Percentiles rank a stretch among this genome's conserved stretches.
phyloP scores from a whole-genome alignment of 106 monocot genomes.

The Iris macrosiphon region DNA sequence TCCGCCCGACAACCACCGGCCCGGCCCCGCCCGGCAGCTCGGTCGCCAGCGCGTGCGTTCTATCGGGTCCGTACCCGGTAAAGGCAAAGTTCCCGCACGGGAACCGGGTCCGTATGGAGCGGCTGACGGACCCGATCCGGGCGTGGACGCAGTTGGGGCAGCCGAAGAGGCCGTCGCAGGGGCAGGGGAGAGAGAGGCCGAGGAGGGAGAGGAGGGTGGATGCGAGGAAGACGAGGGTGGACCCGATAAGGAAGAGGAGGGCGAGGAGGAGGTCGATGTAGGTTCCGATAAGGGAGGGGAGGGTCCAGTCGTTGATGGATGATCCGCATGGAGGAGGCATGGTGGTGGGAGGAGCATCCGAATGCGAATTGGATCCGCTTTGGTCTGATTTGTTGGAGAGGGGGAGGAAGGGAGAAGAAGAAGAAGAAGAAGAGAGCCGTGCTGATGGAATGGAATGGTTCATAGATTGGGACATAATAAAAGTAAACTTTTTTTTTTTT shows the following conservation, averaged over 20 bases:
- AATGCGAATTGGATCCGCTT: too few relatives aligned
- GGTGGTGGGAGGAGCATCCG: slow-evolving; percentile 1
- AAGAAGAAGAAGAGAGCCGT: too few relatives aligned
- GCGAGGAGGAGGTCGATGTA: slow-evolving; percentile 61
- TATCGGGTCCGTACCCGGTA: background rate
- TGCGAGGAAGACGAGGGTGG: slow-evolving; percentile 37
- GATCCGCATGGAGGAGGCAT: slow-evolving; percentile 4
- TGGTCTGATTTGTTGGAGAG: too few relatives aligned
- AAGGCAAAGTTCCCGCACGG: too few relatives aligned
- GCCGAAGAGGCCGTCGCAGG: slow-evolving; percentile 24
- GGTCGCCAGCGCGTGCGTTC: background rate
- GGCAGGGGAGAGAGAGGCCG: slow-evolving; percentile 50
- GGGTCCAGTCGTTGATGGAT: slow-evolving; percentile 36
- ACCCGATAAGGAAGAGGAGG: slow-evolving; percentile 53
- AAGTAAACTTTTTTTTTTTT: too few relatives aligned
- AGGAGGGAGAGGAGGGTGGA: slow-evolving; percentile 48
- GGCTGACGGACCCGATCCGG: slow-evolving; percentile 13
- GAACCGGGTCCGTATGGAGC: slow-evolving; percentile 11
- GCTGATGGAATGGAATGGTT: too few relatives aligned
- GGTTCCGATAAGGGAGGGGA: slow-evolving; percentile 44
- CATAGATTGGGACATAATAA: too few relatives aligned
- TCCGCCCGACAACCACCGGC: background rate
- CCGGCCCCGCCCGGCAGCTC: slow-evolving; percentile 3
- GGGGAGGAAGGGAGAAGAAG: too few relatives aligned
- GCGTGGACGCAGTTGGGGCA: slow-evolving; percentile 14